Evolutionary conservation across 1,284 basidiomycete species (phyloP), one percentile per base, ranked within the genome.

Genomic region (Hemileia vastatrix): DNA sequence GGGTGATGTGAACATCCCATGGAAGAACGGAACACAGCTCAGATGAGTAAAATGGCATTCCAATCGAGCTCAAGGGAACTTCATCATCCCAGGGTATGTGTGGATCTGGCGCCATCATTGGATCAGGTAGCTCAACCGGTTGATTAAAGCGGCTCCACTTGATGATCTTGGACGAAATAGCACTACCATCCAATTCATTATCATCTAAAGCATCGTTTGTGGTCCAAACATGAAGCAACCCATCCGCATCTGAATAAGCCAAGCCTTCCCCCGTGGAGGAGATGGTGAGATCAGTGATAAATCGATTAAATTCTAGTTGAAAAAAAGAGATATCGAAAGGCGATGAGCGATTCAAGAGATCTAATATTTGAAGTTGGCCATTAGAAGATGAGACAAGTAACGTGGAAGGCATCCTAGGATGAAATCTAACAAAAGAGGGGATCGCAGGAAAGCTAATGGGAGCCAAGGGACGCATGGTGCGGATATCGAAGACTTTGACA

Each of bases 401-500:
- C 61, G 83, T 87, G 11, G 86, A 86, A 2, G 87, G 80, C 32
- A 87, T 83, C 64, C 84, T 86, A 0, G 94, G 91, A 48, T 96
- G 81, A 40, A 88, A 77, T 60, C 87, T 84, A 66, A 95, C 86
- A 72, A 93, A 90, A 0, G 90, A 84, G 0, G 94, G 92, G 0
- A 89, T 88, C 32, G 86, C 83, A 1, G 90, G 84, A 73, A 97
- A 97, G 1, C 89, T 85, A 36, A 97, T 82, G 0, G 92, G 90
- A 0, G 85, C 84, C 27, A 87, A 81, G 1, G 88, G 80, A 36
- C 86, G 84, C 78, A 96, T 83, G 45, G 82, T 87, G 31, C 94
- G 85, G 24, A 91, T 74, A 75, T 98, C 94, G 73, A 89, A 95
- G 8, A 96, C 82, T 76, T 95, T 94, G 68, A 98, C 88, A 24